phyloP scores from a whole-genome alignment of 169 alveolate species.

The Eimeria mitis region DNA sequence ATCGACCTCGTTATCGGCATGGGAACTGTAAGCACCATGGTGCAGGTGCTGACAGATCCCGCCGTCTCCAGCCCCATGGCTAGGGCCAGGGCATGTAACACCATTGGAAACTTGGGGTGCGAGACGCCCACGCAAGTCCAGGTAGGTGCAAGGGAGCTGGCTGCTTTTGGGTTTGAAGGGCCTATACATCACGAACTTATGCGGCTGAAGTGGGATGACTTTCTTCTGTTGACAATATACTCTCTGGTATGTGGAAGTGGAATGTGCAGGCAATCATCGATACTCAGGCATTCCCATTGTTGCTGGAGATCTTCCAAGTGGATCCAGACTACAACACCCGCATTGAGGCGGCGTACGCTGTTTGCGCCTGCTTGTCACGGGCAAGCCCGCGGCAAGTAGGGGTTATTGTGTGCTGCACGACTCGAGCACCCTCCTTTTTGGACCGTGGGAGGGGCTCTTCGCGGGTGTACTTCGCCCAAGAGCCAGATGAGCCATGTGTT shows the following conservation, averaged over 20 bases:
- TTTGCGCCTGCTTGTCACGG: slow-evolving; percentile 91
- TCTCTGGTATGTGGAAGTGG: neutral
- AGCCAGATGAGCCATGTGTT: slow-evolving; percentile 75
- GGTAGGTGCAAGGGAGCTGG: slow-evolving; percentile 23
- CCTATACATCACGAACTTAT: too few species aligned
- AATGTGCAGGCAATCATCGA: slow-evolving; percentile 88
- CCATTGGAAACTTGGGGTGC: slow-evolving; percentile 93
- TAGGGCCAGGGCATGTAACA: slow-evolving; percentile 92
- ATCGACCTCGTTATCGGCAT: slow-evolving; percentile 87
- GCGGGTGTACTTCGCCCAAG: slow-evolving; percentile 36
- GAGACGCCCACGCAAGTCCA: slow-evolving; percentile 90
- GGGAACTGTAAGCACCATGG: slow-evolving; percentile 89
- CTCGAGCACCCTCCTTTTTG: slow-evolving; percentile 82
- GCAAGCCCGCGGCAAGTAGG: slow-evolving; percentile 91
- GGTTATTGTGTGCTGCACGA: slow-evolving; percentile 90
- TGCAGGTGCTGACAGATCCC: slow-evolving; percentile 89
- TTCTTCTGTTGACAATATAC: neutral
- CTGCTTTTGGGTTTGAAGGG: neutral
- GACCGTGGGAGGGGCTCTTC: slow-evolving; percentile 65
- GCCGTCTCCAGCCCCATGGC: slow-evolving; percentile 87
- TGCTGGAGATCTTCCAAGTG: slow-evolving; percentile 88
- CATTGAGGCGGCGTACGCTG: slow-evolving; percentile 94
- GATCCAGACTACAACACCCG: slow-evolving; percentile 90
- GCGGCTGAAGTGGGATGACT: neutral
- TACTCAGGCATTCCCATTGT: slow-evolving; percentile 89